A percentile compares a stretch with the other conserved stretches of the same genome.
Conservation (phyloP, 129 eudicot genomes). For the Deinandra increscens region DNA sequence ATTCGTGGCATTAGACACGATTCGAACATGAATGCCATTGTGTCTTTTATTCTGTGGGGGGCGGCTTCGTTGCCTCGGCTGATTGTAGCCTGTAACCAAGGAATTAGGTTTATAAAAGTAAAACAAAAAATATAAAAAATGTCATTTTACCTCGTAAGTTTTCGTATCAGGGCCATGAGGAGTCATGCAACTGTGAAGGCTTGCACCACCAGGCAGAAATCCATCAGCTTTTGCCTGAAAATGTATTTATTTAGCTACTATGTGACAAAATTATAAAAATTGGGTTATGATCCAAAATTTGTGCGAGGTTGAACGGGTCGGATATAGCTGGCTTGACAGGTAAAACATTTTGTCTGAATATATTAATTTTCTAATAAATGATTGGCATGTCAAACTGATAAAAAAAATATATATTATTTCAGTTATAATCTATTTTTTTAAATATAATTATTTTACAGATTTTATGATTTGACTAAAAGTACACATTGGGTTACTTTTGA, state of each 20-base stretch:
- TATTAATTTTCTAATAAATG: background rate
- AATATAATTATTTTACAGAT: background rate
- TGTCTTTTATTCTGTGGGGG: constrained; percentile 62
- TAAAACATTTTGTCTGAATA: background rate
- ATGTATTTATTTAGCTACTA: constrained; percentile 7
- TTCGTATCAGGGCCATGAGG: constrained; percentile 99
- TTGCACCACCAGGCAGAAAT: constrained; percentile 96
- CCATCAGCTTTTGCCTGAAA: constrained; percentile 97
- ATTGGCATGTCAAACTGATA: background rate
- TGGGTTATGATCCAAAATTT: background rate
- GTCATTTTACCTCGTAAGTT: constrained; percentile 73
- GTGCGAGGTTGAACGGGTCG: background rate
- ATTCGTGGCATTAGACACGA: constrained; percentile 85
- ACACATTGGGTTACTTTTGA: background rate
- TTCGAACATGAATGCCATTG: constrained; percentile 99
- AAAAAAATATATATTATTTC: background rate
- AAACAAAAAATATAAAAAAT: background rate
- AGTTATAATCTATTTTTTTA: background rate
- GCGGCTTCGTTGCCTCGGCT: constrained; percentile 65
- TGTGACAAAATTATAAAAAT: background rate
- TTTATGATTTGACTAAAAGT: background rate
- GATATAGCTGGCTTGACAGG: background rate
- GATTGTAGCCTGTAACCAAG: constrained; percentile 59
- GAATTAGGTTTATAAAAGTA: background rate
- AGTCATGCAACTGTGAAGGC: constrained; percentile 98